Conservation (phyloP, 345 rosid genomes). For the Cochlearia excelsa region DNA sequence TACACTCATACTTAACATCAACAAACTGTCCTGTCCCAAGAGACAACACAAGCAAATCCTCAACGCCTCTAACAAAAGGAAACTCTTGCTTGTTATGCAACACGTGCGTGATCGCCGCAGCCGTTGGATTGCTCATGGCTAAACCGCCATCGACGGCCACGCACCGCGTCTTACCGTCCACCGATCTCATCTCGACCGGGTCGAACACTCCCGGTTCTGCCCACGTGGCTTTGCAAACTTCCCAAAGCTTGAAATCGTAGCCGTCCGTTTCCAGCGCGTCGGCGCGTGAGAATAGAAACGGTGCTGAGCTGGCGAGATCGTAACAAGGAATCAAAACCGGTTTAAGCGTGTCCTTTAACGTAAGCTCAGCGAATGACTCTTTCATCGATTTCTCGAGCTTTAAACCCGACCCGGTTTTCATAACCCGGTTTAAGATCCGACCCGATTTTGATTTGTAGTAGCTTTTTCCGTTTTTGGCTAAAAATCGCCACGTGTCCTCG, state of each 20-base stretch:
- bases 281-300: conserved; percentile 94
- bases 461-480: conserved; percentile 62
- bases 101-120: conserved; percentile 96
- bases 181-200: conserved; percentile 64
- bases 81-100: conserved; percentile 96
- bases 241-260: conserved; percentile 76
- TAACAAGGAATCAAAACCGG: conserved; percentile 62
- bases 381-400: conserved; percentile 64
- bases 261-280: conserved; percentile 91
- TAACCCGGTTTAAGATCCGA: conserved; percentile 41
- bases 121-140: conserved; percentile 83
- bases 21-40: conserved; percentile 80
- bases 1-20: conserved; percentile 64
- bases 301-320: conserved; percentile 81
- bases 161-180: conserved; percentile 73
- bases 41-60: conserved; percentile 83
- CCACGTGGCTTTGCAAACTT: conserved; percentile 92
- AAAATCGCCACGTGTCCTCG: conserved; percentile 87
- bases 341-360: conserved; percentile 81
- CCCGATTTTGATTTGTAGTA: conserved; percentile 43
- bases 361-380: conserved; percentile 64
- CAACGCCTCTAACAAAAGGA: conserved; percentile 92
- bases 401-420: conserved; percentile 42
- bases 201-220: conserved; percentile 79
- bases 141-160: conserved; percentile 85